phyloP scores from a whole-genome alignment of 2,329 filamentous ascomycete species.

The Colletotrichum noveboracense region DNA sequence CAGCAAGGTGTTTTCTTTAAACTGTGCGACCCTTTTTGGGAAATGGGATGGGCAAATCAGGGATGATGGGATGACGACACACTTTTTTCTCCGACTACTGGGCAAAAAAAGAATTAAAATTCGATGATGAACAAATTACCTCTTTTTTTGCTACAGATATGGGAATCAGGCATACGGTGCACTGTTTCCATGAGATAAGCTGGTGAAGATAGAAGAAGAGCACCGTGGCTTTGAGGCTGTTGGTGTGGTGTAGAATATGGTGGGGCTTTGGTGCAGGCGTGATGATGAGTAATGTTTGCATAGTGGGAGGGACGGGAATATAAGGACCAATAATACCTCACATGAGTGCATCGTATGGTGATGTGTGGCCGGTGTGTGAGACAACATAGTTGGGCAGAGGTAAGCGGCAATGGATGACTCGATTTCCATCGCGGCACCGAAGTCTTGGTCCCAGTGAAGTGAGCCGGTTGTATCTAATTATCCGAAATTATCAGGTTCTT shows the following conservation, averaged over 20 bases:
- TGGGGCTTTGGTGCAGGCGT: background rate
- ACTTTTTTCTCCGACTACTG: background rate
- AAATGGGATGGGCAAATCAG: conserved; percentile 10
- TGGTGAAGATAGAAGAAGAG: background rate
- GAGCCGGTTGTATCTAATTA: no score
- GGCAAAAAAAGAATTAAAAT: conserved; percentile 9
- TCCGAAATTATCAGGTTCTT: no score
- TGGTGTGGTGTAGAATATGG: background rate
- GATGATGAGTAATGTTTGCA: background rate
- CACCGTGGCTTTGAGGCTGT: background rate
- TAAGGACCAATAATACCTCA: background rate
- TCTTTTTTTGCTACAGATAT: background rate
- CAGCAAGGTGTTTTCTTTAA: conserved; percentile 14
- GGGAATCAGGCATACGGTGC: background rate
- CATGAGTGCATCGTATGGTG: no score
- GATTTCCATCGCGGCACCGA: no score
- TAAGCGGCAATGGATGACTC: no score
- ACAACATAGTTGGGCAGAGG: no score
- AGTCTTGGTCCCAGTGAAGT: no score
- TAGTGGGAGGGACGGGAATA: background rate
- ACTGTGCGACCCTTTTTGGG: background rate
- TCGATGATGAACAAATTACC: background rate
- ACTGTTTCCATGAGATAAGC: background rate
- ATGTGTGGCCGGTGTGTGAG: no score
- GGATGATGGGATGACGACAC: conserved; percentile 14